Evolutionary conservation across 108 stramenopile species (phyloP).

Genomic region (Schizochytrium sp.): DNA sequence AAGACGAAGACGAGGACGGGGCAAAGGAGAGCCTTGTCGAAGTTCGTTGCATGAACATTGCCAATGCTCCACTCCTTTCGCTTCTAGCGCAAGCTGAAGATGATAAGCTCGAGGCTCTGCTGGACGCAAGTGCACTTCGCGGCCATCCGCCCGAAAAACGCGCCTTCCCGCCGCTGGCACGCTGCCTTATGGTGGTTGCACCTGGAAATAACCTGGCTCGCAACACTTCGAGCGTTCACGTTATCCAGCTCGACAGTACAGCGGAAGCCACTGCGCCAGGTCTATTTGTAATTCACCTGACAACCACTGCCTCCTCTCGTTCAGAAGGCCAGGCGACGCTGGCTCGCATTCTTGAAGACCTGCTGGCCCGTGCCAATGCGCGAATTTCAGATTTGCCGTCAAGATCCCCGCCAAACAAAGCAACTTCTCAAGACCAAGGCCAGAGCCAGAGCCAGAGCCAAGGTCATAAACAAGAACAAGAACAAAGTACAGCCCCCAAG

Average conservation of each 20-base stretch:
- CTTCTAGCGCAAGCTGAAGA: neutral
- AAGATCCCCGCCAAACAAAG: too few species aligned
- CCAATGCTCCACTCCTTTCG: neutral
- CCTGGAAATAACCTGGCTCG: neutral
- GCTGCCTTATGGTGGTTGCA: neutral
- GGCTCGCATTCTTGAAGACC: neutral
- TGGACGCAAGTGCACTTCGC: neutral
- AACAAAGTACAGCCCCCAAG: too few species aligned
- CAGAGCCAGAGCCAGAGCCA: too few species aligned
- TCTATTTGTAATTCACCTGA: neutral
- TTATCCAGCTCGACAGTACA: neutral
- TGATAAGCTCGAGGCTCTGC: neutral
- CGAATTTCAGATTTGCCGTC: too few species aligned
- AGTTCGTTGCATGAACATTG: neutral
- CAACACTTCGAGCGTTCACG: neutral
- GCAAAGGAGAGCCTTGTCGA: neutral
- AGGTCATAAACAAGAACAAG: too few species aligned
- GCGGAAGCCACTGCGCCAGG: neutral
- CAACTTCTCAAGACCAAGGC: too few species aligned
- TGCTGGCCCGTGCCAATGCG: neutral
- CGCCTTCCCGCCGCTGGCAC: neutral
- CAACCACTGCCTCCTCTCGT: neutral
- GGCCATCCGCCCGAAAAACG: neutral
- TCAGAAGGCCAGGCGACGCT: neutral
- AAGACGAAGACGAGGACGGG: neutral